These are phyloP conservation scores for Hypoxylon fragiforme DNA, from an alignment of 495 filamentous ascomycete species.

Conservation along the genomic window DNA sequence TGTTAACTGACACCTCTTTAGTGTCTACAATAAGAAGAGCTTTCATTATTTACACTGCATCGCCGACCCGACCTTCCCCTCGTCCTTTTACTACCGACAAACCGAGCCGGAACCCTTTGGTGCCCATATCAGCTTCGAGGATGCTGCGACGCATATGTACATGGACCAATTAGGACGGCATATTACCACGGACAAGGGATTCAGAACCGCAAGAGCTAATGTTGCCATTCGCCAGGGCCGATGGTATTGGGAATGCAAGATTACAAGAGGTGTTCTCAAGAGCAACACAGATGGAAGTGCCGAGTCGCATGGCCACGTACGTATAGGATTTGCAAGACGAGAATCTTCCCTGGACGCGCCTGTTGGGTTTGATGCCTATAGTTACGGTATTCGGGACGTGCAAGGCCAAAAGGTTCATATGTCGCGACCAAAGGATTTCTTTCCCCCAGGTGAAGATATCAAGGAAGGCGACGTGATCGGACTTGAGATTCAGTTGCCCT, in stretches of 20 bases:
- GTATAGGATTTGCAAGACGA: conserved; percentile 85
- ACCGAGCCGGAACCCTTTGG: conserved; percentile 82
- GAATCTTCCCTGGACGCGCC: conserved; percentile 92
- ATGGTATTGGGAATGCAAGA: conserved; percentile 92
- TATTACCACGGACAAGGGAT: conserved; percentile 78
- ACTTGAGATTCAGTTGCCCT: conserved; percentile 86
- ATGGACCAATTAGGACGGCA: conserved; percentile 63
- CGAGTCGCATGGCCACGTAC: conserved; percentile 70
- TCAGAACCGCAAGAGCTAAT: conserved; percentile 83
- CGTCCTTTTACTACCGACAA: conserved; percentile 85
- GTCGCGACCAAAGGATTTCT: conserved; percentile 88
- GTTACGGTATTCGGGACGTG: conserved; percentile 89
- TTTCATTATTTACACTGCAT: conserved; percentile 92
- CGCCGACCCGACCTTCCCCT: conserved; percentile 80
- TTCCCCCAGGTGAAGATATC: conserved; percentile 69
- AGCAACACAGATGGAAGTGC: conserved; percentile 42
- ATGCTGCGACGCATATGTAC: conserved; percentile 77
- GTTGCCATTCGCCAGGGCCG: conserved; percentile 88
- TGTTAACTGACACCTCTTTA: conserved; percentile 48
- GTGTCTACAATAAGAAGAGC: conserved; percentile 86
- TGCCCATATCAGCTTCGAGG: conserved; percentile 86
- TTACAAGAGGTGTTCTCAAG: conserved; percentile 66
- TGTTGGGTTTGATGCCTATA: conserved; percentile 94
- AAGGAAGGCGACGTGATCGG: conserved; percentile 92
- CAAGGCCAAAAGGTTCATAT: conserved; percentile 90